A percentile compares a stretch with the other conserved stretches of the same genome.
phyloP scores from a whole-genome alignment of 768 basidiomycete genomes.

The Boletus sp. region DNA sequence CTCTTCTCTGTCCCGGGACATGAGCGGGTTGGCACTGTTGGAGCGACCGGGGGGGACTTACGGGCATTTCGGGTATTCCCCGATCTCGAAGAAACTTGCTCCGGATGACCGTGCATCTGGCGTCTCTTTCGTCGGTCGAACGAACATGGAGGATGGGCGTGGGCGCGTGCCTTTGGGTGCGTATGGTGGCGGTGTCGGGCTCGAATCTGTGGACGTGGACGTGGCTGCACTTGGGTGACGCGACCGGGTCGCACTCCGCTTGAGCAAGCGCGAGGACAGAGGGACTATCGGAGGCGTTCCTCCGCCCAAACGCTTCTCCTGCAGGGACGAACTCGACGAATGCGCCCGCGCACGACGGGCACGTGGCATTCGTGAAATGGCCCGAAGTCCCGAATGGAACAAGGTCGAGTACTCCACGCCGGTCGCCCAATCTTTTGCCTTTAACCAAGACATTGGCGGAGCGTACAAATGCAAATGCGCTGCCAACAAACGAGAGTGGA shows the following conservation, averaged over 20 bases:
- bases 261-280: conserved; percentile 10
- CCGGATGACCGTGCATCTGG: conserved; percentile 3
- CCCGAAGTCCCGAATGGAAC: conserved; percentile 35
- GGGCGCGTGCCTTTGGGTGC: not conserved
- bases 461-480: too few species aligned
- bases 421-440: conserved; percentile 27
- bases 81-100: not conserved
- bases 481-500: not conserved
- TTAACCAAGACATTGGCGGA: conserved; percentile 29
- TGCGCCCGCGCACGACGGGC: not conserved
- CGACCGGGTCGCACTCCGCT: conserved; percentile 1
- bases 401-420: conserved; percentile 34
- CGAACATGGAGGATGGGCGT: conserved; percentile 18
- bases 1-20: conserved; percentile 4
- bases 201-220: conserved; percentile 4
- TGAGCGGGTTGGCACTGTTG: not conserved
- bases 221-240: not conserved
- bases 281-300: not conserved
- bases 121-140: conserved; percentile 9
- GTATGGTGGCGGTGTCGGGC: not conserved
- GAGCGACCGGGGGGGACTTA: conserved; percentile 8
- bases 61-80: conserved; percentile 4
- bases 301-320: not conserved
- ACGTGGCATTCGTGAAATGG: conserved; percentile 22
- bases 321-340: conserved; percentile 8